These are phyloP conservation scores for Fusarium albidum DNA, from an alignment of 2,329 filamentous ascomycete species.

Conservation along the genomic window DNA sequence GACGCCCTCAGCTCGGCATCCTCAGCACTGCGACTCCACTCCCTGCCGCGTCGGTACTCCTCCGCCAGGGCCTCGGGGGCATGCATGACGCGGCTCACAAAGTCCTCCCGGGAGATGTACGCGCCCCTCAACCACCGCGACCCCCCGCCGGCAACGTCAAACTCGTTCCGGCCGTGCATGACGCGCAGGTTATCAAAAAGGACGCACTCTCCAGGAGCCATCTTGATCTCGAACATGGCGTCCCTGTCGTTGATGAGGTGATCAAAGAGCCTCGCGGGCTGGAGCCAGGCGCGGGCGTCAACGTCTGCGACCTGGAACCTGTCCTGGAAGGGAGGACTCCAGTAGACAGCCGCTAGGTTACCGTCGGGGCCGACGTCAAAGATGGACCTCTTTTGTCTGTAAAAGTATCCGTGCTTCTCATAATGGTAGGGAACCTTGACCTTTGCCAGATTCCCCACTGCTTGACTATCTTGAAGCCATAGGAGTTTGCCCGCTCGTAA, in stretches of 20 bases:
- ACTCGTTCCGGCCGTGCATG: constrained; percentile 82
- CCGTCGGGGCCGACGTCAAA: constrained; percentile 47
- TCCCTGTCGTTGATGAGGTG: constrained; percentile 62
- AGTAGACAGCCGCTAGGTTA: constrained; percentile 53
- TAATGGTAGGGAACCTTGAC: constrained; percentile 72
- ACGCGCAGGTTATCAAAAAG: constrained; percentile 91
- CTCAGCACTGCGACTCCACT: constrained; percentile 40
- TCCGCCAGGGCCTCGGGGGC: constrained; percentile 41
- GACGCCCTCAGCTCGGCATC: constrained; percentile 36
- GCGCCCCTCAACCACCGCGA: constrained; percentile 85
- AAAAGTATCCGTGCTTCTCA: constrained; percentile 69
- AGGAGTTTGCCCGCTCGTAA: constrained; percentile 63
- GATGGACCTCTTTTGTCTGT: constrained; percentile 66
- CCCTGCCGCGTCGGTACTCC: constrained; percentile 31
- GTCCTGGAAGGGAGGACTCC: constrained; percentile 84
- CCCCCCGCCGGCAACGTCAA: constrained; percentile 71
- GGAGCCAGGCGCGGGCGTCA: constrained; percentile 52
- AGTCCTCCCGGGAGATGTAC: constrained; percentile 72
- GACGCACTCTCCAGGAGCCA: constrained; percentile 85
- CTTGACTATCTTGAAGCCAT: constrained; percentile 31
- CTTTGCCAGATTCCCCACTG: constrained; percentile 50
- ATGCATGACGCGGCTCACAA: constrained; percentile 47
- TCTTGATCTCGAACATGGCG: constrained; percentile 73
- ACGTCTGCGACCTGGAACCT: constrained; percentile 47
- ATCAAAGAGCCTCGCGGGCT: constrained; percentile 64